Evolutionary conservation across 2,329 filamentous ascomycete genomes (phyloP).

Genomic region (Chlorencoelia australis): DNA sequence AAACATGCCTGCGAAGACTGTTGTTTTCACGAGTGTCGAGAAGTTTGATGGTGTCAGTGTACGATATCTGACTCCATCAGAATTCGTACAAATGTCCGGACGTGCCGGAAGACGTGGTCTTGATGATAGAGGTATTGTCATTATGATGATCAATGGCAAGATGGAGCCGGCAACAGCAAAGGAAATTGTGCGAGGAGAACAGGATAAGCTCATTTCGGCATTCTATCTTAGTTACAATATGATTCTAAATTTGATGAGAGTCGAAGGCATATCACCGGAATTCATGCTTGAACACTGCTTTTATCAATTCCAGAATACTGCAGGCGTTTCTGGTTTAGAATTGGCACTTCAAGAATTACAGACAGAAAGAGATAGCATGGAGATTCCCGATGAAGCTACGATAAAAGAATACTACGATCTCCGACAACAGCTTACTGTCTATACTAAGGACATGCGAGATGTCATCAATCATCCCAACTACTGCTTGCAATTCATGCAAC

Average conservation of each 20-base stretch:
- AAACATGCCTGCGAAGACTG: slow-evolving; percentile 98
- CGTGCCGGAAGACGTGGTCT: slow-evolving; percentile 93
- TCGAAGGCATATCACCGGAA: slow-evolving; percentile 98
- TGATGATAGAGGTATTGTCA: slow-evolving; percentile 95
- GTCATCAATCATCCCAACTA: slow-evolving; percentile 90
- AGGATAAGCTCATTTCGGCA: slow-evolving; percentile 94
- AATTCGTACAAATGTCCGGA: slow-evolving; percentile 98
- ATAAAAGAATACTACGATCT: slow-evolving; percentile 94
- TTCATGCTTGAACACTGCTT: slow-evolving; percentile 99
- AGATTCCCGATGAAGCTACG: slow-evolving; percentile 75
- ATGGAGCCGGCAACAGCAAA: slow-evolving; percentile 93
- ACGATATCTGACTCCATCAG: slow-evolving; percentile 82
- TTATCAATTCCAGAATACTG: slow-evolving; percentile 94
- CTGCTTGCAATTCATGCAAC: slow-evolving; percentile 72
- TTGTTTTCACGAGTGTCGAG: slow-evolving; percentile 94
- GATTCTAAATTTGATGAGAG: slow-evolving; percentile 90
- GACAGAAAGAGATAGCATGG: slow-evolving; percentile 58
- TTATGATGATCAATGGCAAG: slow-evolving; percentile 98
- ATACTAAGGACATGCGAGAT: slow-evolving; percentile 78
- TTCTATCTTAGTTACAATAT: slow-evolving; percentile 99
- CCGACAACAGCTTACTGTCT: slow-evolving; percentile 71
- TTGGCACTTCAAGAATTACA: slow-evolving; percentile 74
- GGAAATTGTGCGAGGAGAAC: slow-evolving; percentile 89
- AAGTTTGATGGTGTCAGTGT: slow-evolving; percentile 82
- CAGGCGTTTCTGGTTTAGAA: slow-evolving; percentile 74